These are phyloP conservation scores for Arxiozyma slooffiae DNA, from an alignment of 1,139 yeast genomes.

Conservation along the genomic window DNA sequence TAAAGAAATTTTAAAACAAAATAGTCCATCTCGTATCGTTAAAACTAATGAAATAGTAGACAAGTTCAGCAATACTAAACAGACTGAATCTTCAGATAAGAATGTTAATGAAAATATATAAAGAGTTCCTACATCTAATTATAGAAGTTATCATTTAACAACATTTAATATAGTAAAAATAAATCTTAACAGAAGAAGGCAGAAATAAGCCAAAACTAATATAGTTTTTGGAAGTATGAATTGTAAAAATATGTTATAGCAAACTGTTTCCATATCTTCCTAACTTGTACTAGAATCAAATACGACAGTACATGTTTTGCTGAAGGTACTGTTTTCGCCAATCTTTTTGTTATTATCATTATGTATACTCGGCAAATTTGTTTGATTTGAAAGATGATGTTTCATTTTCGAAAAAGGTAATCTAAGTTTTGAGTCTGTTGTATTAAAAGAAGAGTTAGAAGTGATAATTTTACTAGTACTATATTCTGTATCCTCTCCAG, in stretches of 20 bases:
- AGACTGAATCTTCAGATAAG: background rate
- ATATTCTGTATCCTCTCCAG: background rate
- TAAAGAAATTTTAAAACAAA: conserved; percentile 33
- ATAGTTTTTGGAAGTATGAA: background rate
- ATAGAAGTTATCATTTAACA: too few relatives aligned
- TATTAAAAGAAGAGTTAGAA: background rate
- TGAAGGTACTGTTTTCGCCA: background rate
- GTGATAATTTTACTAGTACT: background rate
- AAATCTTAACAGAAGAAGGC: background rate
- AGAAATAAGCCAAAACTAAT: background rate
- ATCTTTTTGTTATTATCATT: background rate
- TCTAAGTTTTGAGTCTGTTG: background rate
- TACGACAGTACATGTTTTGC: background rate
- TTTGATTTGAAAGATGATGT: background rate
- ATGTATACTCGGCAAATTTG: background rate
- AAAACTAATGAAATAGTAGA: background rate
- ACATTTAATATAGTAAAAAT: too few relatives aligned
- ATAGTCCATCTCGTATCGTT: conserved; percentile 7
- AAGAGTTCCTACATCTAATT: background rate
- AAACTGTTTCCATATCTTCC: background rate
- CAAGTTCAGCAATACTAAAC: background rate
- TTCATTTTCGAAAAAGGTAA: background rate
- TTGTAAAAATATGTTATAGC: background rate
- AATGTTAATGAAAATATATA: background rate
- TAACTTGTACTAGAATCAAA: too few relatives aligned